phyloP scores from a whole-genome alignment of 2,329 filamentous ascomycete genomes.

The Fusarium dimerum region DNA sequence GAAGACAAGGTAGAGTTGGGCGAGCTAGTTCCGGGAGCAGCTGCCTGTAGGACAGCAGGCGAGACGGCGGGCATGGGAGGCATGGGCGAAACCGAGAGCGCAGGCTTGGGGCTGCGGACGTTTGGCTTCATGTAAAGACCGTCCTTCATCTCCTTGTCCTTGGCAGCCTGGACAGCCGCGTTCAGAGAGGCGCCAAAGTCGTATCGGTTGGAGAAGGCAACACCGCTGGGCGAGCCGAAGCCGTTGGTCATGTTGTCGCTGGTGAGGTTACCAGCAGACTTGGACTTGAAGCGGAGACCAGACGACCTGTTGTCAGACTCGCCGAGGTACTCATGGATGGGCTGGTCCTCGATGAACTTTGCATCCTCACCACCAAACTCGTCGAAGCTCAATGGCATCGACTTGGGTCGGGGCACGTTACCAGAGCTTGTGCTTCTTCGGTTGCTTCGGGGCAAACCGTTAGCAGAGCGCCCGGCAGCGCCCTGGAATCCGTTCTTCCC shows the following conservation, averaged over 20 bases:
- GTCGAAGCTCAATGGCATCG: slow-evolving; percentile 62
- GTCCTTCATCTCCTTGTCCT: slow-evolving; percentile 61
- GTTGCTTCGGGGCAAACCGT: slow-evolving; percentile 68
- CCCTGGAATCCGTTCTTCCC: slow-evolving; percentile 57
- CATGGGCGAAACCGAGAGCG: slow-evolving; percentile 29
- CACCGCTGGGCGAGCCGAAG: slow-evolving; percentile 59
- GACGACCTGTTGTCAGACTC: slow-evolving; percentile 57
- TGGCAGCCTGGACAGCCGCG: slow-evolving; percentile 76
- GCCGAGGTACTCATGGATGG: slow-evolving; percentile 63
- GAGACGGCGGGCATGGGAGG: slow-evolving; percentile 12
- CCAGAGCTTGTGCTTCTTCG: slow-evolving; percentile 45
- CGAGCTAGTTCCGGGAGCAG: slow-evolving; percentile 49
- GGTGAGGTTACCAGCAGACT: slow-evolving; percentile 63
- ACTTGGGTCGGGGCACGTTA: slow-evolving; percentile 50
- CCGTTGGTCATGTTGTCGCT: slow-evolving; percentile 59
- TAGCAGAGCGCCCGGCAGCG: slow-evolving; percentile 50
- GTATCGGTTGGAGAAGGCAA: slow-evolving; percentile 89
- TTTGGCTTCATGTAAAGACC: slow-evolving; percentile 58
- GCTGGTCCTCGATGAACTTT: slow-evolving; percentile 59
- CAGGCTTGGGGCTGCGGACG: slow-evolving; percentile 30
- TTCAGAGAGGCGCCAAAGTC: slow-evolving; percentile 92
- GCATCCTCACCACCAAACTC: slow-evolving; percentile 66
- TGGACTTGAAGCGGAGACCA: slow-evolving; percentile 70
- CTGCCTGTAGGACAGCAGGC: slow-evolving; percentile 3
- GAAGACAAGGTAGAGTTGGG: slow-evolving; percentile 67